Evolutionary conservation across 129 eudicot species (phyloP).

Genomic region (Logfia minima): DNA sequence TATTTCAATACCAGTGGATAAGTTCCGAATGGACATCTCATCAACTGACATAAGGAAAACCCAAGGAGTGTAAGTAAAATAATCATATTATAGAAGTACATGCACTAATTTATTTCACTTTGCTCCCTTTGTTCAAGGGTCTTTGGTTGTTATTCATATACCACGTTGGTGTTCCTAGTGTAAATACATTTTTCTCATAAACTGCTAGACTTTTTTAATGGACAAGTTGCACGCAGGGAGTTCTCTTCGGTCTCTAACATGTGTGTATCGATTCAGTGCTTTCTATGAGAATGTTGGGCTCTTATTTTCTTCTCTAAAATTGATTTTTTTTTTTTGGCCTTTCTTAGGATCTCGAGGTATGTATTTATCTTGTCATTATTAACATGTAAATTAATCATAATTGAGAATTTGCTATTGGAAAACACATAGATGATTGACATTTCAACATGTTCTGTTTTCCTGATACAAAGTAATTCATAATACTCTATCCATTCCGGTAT

Average conservation of each 20-base stretch:
- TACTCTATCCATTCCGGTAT: too few relatives aligned
- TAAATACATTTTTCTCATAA: constrained; percentile 11
- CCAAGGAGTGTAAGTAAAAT: constrained; percentile 33
- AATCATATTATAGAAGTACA: not conserved
- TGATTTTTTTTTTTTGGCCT: not conserved
- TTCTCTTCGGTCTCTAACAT: not conserved
- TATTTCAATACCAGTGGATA: constrained; percentile 77
- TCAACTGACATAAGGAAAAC: constrained; percentile 71
- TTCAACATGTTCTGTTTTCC: too few relatives aligned
- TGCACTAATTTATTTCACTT: not conserved
- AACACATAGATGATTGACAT: too few relatives aligned
- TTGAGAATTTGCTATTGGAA: too few relatives aligned
- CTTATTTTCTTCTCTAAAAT: constrained; percentile 1
- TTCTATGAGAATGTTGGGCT: not conserved
- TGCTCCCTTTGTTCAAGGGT: constrained; percentile 12
- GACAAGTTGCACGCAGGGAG: not conserved
- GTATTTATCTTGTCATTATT: not conserved
- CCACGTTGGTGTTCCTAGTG: not conserved
- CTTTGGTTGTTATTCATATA: not conserved
- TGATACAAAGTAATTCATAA: too few relatives aligned
- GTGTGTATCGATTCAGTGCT: not conserved
- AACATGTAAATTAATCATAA: not conserved
- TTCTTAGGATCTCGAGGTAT: not conserved
- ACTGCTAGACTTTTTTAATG: not conserved
- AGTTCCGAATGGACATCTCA: constrained; percentile 88